Evolutionary conservation across 2,329 filamentous ascomycete species (phyloP).

Genomic region (Lasiodiplodia hormozganensis): DNA sequence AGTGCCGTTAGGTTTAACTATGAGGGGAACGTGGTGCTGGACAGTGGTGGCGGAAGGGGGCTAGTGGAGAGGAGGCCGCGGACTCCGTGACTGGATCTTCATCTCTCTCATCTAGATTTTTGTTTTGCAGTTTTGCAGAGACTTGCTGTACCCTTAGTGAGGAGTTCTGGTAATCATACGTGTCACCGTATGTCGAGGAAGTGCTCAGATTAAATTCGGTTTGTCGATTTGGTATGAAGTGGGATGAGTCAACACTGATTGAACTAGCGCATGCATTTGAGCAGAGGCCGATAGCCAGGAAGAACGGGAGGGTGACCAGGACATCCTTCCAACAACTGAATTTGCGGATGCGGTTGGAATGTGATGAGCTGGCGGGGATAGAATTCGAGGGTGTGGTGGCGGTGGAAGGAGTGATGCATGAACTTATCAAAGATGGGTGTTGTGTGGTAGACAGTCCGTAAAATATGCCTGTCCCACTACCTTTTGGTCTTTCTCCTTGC

Average conservation of each 20-base stretch:
- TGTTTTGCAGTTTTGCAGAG: neutral
- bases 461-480: neutral
- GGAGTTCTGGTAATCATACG: neutral
- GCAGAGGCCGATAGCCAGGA: conserved; percentile 61
- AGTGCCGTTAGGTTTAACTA: conserved; percentile 68
- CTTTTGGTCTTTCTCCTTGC: neutral
- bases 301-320: conserved; percentile 56
- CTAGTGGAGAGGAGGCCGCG: conserved; percentile 62
- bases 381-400: neutral
- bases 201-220: conserved; percentile 55
- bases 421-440: neutral
- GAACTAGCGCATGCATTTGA: conserved; percentile 74
- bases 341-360: conserved; percentile 8
- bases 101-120: neutral
- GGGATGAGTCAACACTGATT: conserved; percentile 67
- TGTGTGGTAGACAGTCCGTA: neutral
- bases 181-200: neutral
- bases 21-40: conserved; percentile 53
- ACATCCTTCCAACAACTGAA: conserved; percentile 57
- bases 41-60: conserved; percentile 50
- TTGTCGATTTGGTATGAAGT: conserved; percentile 69
- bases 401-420: neutral
- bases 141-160: neutral
- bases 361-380: neutral
- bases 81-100: conserved; percentile 42